Evolutionary conservation across 495 filamentous ascomycete genomes (phyloP), one percentile per base, ranked within the genome.

Genomic region (Xylaria flabelliformis): DNA sequence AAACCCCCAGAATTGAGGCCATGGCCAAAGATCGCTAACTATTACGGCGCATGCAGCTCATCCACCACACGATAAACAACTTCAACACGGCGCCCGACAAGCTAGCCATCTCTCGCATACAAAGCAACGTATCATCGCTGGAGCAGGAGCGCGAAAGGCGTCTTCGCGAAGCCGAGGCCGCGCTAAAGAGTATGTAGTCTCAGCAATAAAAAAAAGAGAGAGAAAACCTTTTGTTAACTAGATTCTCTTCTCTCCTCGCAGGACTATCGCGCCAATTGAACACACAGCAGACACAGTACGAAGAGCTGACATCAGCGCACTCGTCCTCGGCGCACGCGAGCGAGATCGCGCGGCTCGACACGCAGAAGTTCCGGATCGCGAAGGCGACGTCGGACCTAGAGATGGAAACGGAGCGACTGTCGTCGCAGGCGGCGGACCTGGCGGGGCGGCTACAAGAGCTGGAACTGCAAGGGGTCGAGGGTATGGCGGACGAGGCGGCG

Each of bases 1-100:
- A 39, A 61, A 0, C 15, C 5, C 39, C 41, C n/a, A 17, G 6
- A 32, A 41, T 3, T 9, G 39, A 42, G 12, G 10, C 29, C 53
- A 63, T 0, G 44, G n/a, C 36, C 5, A 42, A 42, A 29, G 5
- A 32, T 29, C 36, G 12, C 72, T 72, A 15, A 39, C 50, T 74
- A 64, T 24, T 36, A 42, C 21, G 21, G 1, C 7, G 24, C 50
- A 44, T 72, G 50, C 77, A 96, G 92, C 91, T 98, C 77, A 97
- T 98, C 81, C 86, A 90, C 80, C 91, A 95, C 82, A 97, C 94
- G 26, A 90, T 95, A 80, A 86, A 88, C 65, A 97, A 98, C 86
- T 99, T 99, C 89, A 95, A 97, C 84, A 97, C 94, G 79, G 84
- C 88, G 55, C 91, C 92, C 3, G 96, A 99, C 85, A 94, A 92